These are phyloP conservation scores for Calophaca sinica DNA, from an alignment of 306 rosid species.

Conservation along the genomic window DNA sequence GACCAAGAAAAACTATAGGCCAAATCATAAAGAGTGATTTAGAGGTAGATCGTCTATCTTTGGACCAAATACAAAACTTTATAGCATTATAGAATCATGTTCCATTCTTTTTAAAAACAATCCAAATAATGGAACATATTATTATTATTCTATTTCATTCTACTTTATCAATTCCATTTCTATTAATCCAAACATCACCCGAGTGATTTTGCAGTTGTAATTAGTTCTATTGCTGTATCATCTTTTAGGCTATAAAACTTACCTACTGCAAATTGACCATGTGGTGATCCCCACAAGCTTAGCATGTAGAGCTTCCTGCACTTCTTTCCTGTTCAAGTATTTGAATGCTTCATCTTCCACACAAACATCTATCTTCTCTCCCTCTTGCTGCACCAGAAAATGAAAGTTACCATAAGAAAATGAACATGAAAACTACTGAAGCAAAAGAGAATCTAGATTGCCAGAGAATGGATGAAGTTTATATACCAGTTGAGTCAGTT, in stretches of 20 bases:
- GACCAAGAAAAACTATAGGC: no score
- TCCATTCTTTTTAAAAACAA: no score
- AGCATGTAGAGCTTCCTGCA: constrained; percentile 74
- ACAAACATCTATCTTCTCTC: constrained; percentile 68
- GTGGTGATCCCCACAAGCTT: constrained; percentile 59
- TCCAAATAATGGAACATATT: no score
- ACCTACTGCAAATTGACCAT: constrained; percentile 74
- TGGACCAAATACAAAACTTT: neutral
- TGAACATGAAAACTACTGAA: neutral
- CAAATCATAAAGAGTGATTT: no score
- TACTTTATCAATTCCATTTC: neutral
- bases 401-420: neutral
- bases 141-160: no score
- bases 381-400: constrained; percentile 50
- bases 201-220: neutral
- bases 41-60: no score
- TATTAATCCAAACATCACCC: neutral
- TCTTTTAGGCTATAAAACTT: constrained; percentile 15
- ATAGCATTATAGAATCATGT: neutral
- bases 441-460: neutral
- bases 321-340: constrained; percentile 74
- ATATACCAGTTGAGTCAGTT: constrained; percentile 56
- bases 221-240: neutral
- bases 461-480: neutral
- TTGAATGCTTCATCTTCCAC: constrained; percentile 61